Percentiles rank a stretch among this genome's conserved stretches.
These are phyloP conservation scores for Pythium rhizo-oryzae DNA, from an alignment of 352 stramenopile genomes.

Conservation along the genomic window DNA sequence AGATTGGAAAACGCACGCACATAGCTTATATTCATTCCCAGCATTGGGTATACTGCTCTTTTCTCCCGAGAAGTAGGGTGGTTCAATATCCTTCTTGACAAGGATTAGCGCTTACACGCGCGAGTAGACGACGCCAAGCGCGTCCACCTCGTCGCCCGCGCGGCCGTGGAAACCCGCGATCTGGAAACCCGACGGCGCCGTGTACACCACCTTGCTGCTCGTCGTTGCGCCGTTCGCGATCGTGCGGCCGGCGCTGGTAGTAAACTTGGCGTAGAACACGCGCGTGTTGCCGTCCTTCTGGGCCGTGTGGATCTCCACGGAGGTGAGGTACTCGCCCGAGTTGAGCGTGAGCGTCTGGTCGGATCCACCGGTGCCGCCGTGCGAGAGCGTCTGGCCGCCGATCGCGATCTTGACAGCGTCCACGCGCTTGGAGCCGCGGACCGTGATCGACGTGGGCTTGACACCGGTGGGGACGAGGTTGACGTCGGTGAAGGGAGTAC, in stretches of 20 bases:
- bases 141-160: conserved; percentile 40
- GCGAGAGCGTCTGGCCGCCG: conserved; percentile 27
- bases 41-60: too few relatives aligned
- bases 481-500: conserved; percentile 41
- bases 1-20: too few relatives aligned
- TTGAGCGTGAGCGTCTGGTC: conserved; percentile 39
- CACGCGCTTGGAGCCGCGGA: conserved; percentile 35
- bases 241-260: conserved; percentile 39
- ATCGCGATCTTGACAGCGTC: conserved; percentile 42
- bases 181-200: conserved; percentile 45
- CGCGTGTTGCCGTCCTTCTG: conserved; percentile 43
- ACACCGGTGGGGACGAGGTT: conserved; percentile 30
- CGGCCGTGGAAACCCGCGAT: conserved; percentile 20
- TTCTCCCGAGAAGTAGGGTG: too few relatives aligned
- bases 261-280: conserved; percentile 50
- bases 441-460: conserved; percentile 38
- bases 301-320: conserved; percentile 47
- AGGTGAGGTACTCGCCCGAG: conserved; percentile 47
- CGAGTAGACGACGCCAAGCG: conserved; percentile 47
- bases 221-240: conserved; percentile 41
- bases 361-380: conserved; percentile 45
- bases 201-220: conserved; percentile 28
- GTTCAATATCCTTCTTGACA: too few relatives aligned
- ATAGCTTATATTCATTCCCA: too few relatives aligned
- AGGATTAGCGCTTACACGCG: neutral